phyloP scores from a whole-genome alignment of 208 protist species.

The Herpetomonas samuelpessoai region DNA sequence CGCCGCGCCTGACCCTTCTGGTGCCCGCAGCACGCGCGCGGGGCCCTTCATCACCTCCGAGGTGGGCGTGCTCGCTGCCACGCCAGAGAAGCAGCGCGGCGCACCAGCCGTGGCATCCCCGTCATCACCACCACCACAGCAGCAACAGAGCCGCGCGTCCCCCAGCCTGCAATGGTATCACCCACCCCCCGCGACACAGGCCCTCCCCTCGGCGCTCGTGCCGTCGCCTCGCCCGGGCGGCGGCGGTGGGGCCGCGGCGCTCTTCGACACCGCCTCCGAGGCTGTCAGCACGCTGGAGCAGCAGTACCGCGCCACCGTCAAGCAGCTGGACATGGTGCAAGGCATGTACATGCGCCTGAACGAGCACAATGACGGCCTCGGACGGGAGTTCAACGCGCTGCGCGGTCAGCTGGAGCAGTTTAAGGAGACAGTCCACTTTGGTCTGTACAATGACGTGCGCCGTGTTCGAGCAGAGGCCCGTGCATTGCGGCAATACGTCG shows the following conservation, averaged over 20 bases:
- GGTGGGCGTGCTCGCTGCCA: neutral
- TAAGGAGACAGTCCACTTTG: conserved; percentile 16
- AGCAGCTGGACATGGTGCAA: conserved; percentile 21
- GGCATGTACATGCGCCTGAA: conserved; percentile 28
- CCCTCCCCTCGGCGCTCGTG: neutral
- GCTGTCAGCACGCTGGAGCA: conserved; percentile 15
- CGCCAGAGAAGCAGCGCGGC: too few relatives aligned
- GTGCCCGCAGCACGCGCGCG: too few relatives aligned
- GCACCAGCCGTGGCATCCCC: too few relatives aligned
- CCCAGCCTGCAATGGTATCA: neutral
- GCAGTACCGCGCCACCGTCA: conserved; percentile 13
- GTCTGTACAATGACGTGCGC: conserved; percentile 31
- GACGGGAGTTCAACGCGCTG: conserved; percentile 18
- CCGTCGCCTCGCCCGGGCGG: neutral
- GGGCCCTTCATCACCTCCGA: neutral
- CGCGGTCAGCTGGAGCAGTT: conserved; percentile 16
- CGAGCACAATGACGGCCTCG: conserved; percentile 34
- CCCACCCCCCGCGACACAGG: neutral
- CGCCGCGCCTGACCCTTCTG: too few relatives aligned
- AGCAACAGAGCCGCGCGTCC: neutral
- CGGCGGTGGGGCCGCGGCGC: neutral
- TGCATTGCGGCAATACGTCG: conserved; percentile 32
- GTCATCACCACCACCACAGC: neutral
- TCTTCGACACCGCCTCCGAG: neutral
- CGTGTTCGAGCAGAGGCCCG: conserved; percentile 34